A percentile compares a stretch with the other conserved stretches of the same genome.
phyloP scores from a whole-genome alignment of 305 asterid genomes.

The Fraxinus albicans region DNA sequence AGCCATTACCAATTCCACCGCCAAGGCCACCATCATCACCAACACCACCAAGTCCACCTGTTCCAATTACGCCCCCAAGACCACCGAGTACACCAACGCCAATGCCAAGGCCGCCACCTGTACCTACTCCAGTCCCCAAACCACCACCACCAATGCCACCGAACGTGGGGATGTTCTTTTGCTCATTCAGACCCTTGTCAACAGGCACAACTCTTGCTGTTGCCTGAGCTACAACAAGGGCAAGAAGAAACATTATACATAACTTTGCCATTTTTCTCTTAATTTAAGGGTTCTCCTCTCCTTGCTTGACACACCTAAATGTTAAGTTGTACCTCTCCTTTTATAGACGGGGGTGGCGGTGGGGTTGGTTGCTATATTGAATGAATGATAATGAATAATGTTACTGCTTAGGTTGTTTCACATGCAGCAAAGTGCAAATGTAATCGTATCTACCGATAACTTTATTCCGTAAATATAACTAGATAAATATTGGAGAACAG shows the following conservation, averaged over 20 bases:
- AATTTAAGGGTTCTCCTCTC: background rate
- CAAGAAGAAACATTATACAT: slow-evolving; percentile 14
- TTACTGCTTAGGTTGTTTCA: background rate
- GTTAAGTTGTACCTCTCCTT: background rate
- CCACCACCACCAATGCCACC: background rate
- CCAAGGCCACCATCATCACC: slow-evolving; percentile 24
- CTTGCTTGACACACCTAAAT: background rate
- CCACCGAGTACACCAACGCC: slow-evolving; percentile 4
- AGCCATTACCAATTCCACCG: background rate
- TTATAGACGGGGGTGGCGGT: background rate
- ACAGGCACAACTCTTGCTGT: slow-evolving; percentile 27
- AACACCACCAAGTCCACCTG: slow-evolving; percentile 23
- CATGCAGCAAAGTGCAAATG: background rate
- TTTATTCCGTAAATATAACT: background rate
- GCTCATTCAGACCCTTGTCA: slow-evolving; percentile 27
- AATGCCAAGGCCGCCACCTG: background rate
- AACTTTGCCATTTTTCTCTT: slow-evolving; percentile 19
- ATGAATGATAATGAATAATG: background rate
- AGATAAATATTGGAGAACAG: background rate
- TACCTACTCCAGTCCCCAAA: background rate
- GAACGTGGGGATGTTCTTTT: slow-evolving; percentile 21
- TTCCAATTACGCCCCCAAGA: slow-evolving; percentile 8
- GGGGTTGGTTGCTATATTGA: background rate
- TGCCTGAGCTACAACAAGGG: slow-evolving; percentile 21
- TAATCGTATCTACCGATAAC: background rate